phyloP scores from a whole-genome alignment of 768 basidiomycete species.

The Termitomyces sp. region DNA sequence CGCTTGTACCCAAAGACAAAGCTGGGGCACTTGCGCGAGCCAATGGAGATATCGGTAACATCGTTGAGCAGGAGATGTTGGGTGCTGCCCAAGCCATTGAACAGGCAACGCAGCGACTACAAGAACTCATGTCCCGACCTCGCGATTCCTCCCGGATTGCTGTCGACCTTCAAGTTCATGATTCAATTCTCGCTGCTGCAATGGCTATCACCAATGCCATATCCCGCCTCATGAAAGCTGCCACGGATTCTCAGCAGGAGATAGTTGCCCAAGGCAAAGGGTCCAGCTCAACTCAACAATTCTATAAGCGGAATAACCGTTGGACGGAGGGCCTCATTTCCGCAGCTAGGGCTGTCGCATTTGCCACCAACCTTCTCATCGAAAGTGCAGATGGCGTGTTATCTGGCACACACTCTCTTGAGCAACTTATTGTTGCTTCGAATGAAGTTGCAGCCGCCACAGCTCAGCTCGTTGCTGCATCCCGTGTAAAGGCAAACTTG shows the following conservation, averaged over 20 bases:
- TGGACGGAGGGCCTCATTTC: conserved; percentile 99
- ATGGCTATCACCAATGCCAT: conserved; percentile 96
- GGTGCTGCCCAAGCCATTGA: conserved; percentile 93
- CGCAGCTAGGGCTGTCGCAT: conserved; percentile 96
- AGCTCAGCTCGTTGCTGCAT: conserved; percentile 97
- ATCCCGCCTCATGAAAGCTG: conserved; percentile 89
- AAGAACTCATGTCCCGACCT: conserved; percentile 88
- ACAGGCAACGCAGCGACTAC: conserved; percentile 82
- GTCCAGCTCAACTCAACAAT: conserved; percentile 87
- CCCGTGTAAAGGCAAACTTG: conserved; percentile 94
- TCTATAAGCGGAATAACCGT: conserved; percentile 99
- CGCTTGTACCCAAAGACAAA: conserved; percentile 81
- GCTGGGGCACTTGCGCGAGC: conserved; percentile 63
- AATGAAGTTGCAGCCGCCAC: conserved; percentile 98
- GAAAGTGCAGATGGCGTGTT: conserved; percentile 97
- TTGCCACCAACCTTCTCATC: conserved; percentile 92
- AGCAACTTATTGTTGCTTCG: conserved; percentile 99
- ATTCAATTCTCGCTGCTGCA: conserved; percentile 90
- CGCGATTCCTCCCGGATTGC: conserved; percentile 83
- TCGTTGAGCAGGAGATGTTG: conserved; percentile 96
- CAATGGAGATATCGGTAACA: conserved; percentile 91
- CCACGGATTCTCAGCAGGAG: conserved; percentile 97
- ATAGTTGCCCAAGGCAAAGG: conserved; percentile 96
- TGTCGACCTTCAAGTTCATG: conserved; percentile 94
- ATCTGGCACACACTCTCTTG: conserved; percentile 92